Evolutionary conservation across 2,329 filamentous ascomycete genomes (phyloP).

Genomic region (Beauveria sp.): DNA sequence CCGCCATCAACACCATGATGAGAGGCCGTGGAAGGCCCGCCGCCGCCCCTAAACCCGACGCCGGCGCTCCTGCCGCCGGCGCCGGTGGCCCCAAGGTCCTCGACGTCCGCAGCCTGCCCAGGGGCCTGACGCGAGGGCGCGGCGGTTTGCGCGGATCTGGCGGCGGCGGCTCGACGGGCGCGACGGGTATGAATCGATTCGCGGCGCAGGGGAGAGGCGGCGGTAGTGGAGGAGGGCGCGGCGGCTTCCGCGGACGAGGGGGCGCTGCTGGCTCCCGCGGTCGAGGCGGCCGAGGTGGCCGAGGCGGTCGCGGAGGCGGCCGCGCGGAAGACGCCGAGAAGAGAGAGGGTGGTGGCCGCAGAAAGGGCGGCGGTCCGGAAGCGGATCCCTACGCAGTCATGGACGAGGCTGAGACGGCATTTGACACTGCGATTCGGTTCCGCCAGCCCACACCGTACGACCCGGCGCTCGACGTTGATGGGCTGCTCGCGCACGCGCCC

Average conservation of each 20-base stretch:
- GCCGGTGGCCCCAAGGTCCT: slow-evolving; percentile 26
- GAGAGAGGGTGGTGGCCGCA: slow-evolving; percentile 12
- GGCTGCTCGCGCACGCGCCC: slow-evolving; percentile 24
- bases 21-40: slow-evolving; percentile 14
- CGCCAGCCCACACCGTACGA: slow-evolving; percentile 23
- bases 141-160: slow-evolving; percentile 17
- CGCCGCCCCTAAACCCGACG: not conserved
- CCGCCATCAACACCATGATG: slow-evolving; percentile 26
- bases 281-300: slow-evolving; percentile 9
- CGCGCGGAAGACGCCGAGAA: slow-evolving; percentile 8
- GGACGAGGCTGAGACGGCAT: slow-evolving; percentile 27
- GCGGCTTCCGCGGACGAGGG: slow-evolving; percentile 7
- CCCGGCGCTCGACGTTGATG: slow-evolving; percentile 27
- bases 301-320: slow-evolving; percentile 10
- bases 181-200: not conserved
- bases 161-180: not conserved
- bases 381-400: slow-evolving; percentile 19
- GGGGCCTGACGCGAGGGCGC: slow-evolving; percentile 21
- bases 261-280: too few species aligned
- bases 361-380: slow-evolving; percentile 9
- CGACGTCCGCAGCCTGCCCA: slow-evolving; percentile 31
- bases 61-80: not conserved
- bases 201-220: not conserved
- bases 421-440: slow-evolving; percentile 29
- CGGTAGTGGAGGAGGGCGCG: not conserved